Evolutionary conservation across 1,284 basidiomycete genomes (phyloP), one percentile per base, ranked within the genome.

Genomic region (Ganoderma lingzhi): DNA sequence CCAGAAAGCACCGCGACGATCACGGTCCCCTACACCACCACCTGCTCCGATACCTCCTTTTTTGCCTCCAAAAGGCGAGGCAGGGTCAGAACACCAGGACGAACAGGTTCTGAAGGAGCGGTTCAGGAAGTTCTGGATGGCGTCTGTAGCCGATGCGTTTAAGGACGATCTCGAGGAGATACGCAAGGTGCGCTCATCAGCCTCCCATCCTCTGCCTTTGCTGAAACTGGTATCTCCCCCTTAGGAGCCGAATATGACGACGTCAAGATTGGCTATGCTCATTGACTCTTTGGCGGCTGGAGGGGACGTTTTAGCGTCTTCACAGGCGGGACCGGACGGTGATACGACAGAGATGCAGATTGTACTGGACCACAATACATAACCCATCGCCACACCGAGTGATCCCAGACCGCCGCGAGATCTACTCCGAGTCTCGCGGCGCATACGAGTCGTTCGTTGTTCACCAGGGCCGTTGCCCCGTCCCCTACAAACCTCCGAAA

Each of bases 81-180:
- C 70, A 41, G 79, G 81, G 10, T 32, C n/a, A 23, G 59, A 42
- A n/a, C 74, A 80, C 23, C 73, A 83, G 67, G 80, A 83, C 44
- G 90, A 93, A 68, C 79, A 86, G 60, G 77, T 79, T 2, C 76
- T 94, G 74, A 89, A 87, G 72, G 87, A 87, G 37, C 87, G 84
- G 55, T 94, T 94, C 76, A 82, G 88, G 66, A 90, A 90, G 76
- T 93, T 94, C 76, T 95, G 93, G 92, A 93, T 95, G 92, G 80
- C 87, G 3, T 87, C 89, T 2, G 85, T 94, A 4, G 93, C 90
- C 1, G 93, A 94, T 78, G 92, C 88, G 19, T 95, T 94, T 80
- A 86, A 86, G 70, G 89, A 92, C 63, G 93, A 94, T 78, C 82
- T 95, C 23, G 91, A 93, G 75, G 85, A 90, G 74, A 90, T 94